These are phyloP conservation scores for Polytrichum formosum DNA, from an alignment of 225 moss, liverwort and hornwort genomes.

Conservation along the genomic window DNA sequence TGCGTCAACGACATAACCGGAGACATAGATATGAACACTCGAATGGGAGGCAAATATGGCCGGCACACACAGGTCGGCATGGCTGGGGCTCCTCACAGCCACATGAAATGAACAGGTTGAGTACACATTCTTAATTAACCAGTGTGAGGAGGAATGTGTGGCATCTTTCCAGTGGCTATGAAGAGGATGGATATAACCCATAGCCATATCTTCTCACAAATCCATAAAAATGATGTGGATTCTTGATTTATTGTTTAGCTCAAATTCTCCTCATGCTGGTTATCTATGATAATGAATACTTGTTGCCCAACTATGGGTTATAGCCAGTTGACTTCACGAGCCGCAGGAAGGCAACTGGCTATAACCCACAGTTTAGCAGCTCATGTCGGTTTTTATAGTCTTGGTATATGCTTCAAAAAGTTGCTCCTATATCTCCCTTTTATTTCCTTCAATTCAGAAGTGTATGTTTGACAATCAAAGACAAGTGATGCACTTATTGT, in stretches of 20 bases:
- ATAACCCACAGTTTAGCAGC: neutral
- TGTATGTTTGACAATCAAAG: too few species aligned
- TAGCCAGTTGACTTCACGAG: neutral
- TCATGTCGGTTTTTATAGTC: neutral
- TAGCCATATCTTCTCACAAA: too few species aligned
- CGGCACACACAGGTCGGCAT: slow-evolving; percentile 11
- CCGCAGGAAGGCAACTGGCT: too few species aligned
- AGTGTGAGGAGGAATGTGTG: slow-evolving; percentile 8
- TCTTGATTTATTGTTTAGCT: too few species aligned
- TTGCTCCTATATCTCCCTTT: neutral
- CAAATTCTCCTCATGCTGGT: neutral
- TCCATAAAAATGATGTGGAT: too few species aligned
- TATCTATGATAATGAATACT: neutral
- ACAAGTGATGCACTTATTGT: neutral
- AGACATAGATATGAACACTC: slow-evolving; percentile 16
- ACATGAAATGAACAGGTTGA: slow-evolving; percentile 19
- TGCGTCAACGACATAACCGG: neutral
- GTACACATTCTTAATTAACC: slow-evolving; percentile 4
- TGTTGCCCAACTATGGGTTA: neutral
- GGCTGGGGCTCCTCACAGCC: slow-evolving; percentile 13
- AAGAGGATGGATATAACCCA: neutral
- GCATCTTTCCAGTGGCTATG: neutral
- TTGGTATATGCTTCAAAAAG: too few species aligned
- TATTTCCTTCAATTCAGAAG: neutral
- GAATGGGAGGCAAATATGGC: slow-evolving; percentile 6